Conservation (phyloP, 306 rosid genomes). For the Astragalus membranaceus region DNA sequence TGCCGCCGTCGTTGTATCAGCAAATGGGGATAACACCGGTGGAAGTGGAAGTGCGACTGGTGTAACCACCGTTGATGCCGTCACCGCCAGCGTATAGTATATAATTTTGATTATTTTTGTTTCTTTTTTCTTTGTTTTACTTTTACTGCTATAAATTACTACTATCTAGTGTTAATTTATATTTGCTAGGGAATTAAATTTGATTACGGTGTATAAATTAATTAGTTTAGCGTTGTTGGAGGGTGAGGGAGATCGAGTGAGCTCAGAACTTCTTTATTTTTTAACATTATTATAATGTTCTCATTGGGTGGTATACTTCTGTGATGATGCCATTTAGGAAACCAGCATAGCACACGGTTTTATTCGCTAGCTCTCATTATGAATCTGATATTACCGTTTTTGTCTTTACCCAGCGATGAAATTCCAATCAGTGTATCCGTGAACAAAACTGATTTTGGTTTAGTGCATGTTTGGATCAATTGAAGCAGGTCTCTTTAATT, state of each 20-base stretch:
- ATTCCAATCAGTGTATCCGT: constrained; percentile 13
- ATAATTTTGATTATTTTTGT: constrained; percentile 5
- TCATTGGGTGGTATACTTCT: not conserved
- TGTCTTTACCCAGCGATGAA: constrained; percentile 25
- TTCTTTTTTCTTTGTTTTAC: not conserved
- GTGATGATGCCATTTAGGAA: constrained; percentile 27
- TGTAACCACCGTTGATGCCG: not conserved
- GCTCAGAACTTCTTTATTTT: no score
- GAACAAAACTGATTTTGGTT: no score
- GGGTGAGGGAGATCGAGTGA: no score
- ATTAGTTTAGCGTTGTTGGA: no score
- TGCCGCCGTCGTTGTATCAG: not conserved
- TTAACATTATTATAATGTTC: no score
- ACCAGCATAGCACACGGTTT: not conserved
- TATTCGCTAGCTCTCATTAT: constrained; percentile 25
- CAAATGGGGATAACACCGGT: not conserved
- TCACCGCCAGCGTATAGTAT: constrained; percentile 35
- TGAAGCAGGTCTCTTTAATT: no score
- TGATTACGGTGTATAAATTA: constrained; percentile 16
- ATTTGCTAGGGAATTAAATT: constrained; percentile 20
- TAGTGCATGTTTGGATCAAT: no score
- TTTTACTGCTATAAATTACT: constrained; percentile 3
- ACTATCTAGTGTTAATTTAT: constrained; percentile 9
- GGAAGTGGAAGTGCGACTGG: not conserved
- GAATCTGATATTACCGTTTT: constrained; percentile 24